Evolutionary conservation across 257 asterid genomes (phyloP), one percentile per base, ranked within the genome.

Genomic region (Euphrasia confusa): DNA sequence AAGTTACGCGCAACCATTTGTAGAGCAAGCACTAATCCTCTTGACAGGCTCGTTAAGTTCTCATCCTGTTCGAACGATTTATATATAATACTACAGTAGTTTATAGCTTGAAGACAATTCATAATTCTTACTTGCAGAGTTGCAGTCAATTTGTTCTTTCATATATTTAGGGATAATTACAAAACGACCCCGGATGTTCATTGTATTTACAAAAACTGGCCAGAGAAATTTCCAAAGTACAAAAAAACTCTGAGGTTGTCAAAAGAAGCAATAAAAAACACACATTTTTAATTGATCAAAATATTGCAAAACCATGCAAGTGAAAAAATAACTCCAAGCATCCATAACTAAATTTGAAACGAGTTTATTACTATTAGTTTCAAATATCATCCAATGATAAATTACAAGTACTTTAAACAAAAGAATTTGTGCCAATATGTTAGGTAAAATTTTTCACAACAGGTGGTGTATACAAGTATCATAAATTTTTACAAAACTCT

Each of bases 401-500:
- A 44, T 12, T 28, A 39, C 3, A 33, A 64, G n/a, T 21, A 59
- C 70, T 33, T 53, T 45, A 56, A 40, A 63, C 28, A 47, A 49
- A 49, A 68, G 53, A 52, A 50, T 40, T 63, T 18, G 58, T 62
- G 44, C 56, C 18, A 49, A 63, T 49, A 55, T 53, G 70, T 54
- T 65, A 4, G 33, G 28, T 61, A 73, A 79, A 61, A 42, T 37
- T 42, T 53, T 63, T 64, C 59, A 30, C 44, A 33, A 47, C 30
- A 13, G 27, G 56, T 28, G 30, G 30, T 28, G 33, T 0, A 5
- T 50, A 44, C 47, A 44, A 44, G 70, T 37, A 9, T 37, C 27
- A 10, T 64, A 67, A 67, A 63, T 64, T 37, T 37, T 37, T 37
- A 72, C 78, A 78, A n/a, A 47, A 13, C 65, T 27, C 67, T 54